phyloP scores from a whole-genome alignment of 495 filamentous ascomycete species.

The Corynascus novoguineensis region DNA sequence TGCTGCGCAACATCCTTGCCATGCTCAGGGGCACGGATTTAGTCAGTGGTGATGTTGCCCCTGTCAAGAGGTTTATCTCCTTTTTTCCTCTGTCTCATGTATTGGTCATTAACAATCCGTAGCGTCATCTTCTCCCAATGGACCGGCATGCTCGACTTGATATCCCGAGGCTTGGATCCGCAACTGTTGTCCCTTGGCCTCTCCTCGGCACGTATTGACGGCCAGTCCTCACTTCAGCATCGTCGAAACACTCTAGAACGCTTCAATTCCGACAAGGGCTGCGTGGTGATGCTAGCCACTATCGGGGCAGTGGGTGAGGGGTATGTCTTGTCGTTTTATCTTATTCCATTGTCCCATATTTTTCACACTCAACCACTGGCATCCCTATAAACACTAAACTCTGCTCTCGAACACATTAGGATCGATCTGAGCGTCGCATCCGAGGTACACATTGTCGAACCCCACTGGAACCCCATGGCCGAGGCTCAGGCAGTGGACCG shows the following conservation, averaged over 20 bases:
- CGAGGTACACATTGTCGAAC: constrained; percentile 38
- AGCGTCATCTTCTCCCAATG: not conserved
- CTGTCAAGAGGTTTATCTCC: not conserved
- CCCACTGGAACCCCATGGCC: constrained; percentile 42
- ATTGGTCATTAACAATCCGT: not conserved
- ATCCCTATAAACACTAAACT: not conserved
- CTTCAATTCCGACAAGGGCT: too few species aligned
- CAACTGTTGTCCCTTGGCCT: not conserved
- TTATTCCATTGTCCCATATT: not conserved
- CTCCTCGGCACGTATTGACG: not conserved
- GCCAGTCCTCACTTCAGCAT: not conserved
- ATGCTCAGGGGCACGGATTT: not conserved
- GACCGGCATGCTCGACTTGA: constrained; percentile 8
- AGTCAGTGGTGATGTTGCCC: too few species aligned
- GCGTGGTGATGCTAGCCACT: too few species aligned
- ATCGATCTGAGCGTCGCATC: constrained; percentile 34
- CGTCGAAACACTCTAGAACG: not conserved
- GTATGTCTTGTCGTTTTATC: too few species aligned
- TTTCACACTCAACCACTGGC: not conserved
- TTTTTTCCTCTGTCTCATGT: too few species aligned
- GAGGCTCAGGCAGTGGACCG: constrained; percentile 40
- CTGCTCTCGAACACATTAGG: too few species aligned
- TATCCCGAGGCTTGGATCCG: not conserved
- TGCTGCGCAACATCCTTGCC: not conserved
- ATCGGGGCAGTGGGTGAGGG: too few species aligned